phyloP scores from a whole-genome alignment of 2,329 filamentous ascomycete species.

The Penicillium italicum region DNA sequence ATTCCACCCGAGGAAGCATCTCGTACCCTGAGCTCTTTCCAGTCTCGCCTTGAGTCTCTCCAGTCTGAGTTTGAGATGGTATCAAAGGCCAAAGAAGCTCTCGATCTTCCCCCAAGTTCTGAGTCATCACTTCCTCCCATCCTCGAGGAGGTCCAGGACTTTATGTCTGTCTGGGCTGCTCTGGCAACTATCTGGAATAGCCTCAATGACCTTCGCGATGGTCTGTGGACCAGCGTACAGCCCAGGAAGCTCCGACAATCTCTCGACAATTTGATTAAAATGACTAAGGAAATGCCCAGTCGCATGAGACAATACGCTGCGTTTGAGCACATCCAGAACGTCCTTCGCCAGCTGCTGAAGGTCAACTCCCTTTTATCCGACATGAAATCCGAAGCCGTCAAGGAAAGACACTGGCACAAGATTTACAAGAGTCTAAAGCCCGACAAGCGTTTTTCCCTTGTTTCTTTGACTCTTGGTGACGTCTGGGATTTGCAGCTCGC shows the following conservation, averaged over 20 bases:
- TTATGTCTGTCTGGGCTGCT: slow-evolving; percentile 97
- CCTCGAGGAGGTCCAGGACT: slow-evolving; percentile 94
- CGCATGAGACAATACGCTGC: slow-evolving; percentile 98
- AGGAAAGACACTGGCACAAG: slow-evolving; percentile 94
- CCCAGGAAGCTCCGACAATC: slow-evolving; percentile 86
- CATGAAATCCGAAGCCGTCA: slow-evolving; percentile 92
- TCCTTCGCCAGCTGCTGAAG: slow-evolving; percentile 82
- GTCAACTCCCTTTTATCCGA: slow-evolving; percentile 85
- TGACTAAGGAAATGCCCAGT: slow-evolving; percentile 98
- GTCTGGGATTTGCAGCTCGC: slow-evolving; percentile 96
- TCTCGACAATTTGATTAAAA: slow-evolving; percentile 89
- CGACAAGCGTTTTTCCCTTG: slow-evolving; percentile 86
- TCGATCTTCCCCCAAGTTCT: slow-evolving; percentile 76
- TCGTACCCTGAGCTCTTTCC: slow-evolving; percentile 74
- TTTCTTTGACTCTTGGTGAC: slow-evolving; percentile 94
- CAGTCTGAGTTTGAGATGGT: slow-evolving; percentile 91
- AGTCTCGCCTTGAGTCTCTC: slow-evolving; percentile 76
- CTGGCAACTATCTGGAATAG: slow-evolving; percentile 96
- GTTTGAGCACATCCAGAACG: slow-evolving; percentile 96
- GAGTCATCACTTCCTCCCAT: slow-evolving; percentile 81
- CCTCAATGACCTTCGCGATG: slow-evolving; percentile 87
- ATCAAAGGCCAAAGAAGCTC: slow-evolving; percentile 90
- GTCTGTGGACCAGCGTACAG: slow-evolving; percentile 91
- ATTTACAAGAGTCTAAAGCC: slow-evolving; percentile 96
- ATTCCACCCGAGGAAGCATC: slow-evolving; percentile 88